Base-by-base conservation (phyloP, 2,329 filamentous ascomycete genomes). In the Colletotrichum sansevieriae region DNA sequence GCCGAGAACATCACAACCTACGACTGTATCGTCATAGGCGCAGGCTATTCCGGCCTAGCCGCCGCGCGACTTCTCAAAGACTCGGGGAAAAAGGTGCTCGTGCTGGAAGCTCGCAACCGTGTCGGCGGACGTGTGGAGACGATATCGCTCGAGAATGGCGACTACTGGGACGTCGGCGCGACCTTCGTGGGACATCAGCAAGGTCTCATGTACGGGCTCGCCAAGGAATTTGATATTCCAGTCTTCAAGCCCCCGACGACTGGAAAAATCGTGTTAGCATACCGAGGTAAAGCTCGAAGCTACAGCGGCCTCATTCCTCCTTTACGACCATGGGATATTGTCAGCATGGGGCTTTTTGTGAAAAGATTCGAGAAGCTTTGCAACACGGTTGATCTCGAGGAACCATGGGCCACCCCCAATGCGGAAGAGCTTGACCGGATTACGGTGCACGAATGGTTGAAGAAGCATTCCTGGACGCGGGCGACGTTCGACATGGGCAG, bases 81-180 rank as follows among this genome's bases (percentile, higher is more conserved):
- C 8, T 43, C 63, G 9, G 66, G 62, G 11, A 65, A 65, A 22
- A 44, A 62, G 3, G 57, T 68, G 11, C 47, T 68, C 13, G 13
- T 71, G 2, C 54, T 70, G 43, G 66, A 71, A 37, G 64, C 71
- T 8, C 63, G 64, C 15, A 37, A 71, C 18, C 68, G 71, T 59
- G 65, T 71, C 47, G 63, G 71, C 47, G 70, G 71, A 11, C 65
- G 65, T 18, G 63, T 56, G 9, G 63, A 58, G 41, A 72, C 68
- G 12, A 33, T 68, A n/a, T 51, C 47, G 8, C 46, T 59, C 20
- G 60, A 63, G 22, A 54, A 71, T 22, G 57, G 65, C 25, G 59
- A 70, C 12, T 71, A 71, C 41, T 74, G 70, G 65, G 66, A 72
- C 54, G 63, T 62, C 60, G 75, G 75, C 3, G 58, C 72, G 13